Evolutionary conservation across 768 basidiomycete genomes (phyloP).

Genomic region (Lactifluus piperatus): DNA sequence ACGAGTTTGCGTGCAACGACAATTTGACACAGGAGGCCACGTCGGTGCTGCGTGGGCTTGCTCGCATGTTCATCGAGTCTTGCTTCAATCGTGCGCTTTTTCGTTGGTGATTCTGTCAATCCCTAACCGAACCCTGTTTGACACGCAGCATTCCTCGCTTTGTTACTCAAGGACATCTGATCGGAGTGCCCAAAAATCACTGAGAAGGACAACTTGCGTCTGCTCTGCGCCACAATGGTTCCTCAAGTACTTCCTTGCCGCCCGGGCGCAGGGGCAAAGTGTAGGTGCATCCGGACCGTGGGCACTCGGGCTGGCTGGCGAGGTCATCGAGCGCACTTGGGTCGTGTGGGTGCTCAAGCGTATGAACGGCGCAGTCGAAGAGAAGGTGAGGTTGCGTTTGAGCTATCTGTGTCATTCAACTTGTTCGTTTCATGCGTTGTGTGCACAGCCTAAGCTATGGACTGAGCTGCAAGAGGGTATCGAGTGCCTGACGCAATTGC

Average conservation of each 20-base stretch:
- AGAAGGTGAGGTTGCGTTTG: conserved; percentile 53
- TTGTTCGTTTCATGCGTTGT: not conserved
- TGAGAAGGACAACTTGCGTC: conserved; percentile 89
- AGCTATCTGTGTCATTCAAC: not conserved
- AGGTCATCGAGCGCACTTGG: conserved; percentile 79
- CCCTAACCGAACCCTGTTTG: not conserved
- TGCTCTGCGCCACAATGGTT: conserved; percentile 85
- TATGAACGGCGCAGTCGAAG: conserved; percentile 84
- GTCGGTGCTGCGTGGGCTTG: conserved; percentile 56
- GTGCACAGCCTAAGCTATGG: conserved; percentile 79
- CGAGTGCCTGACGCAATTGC: conserved; percentile 87
- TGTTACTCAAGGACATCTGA: conserved; percentile 85
- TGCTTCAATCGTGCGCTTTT: conserved; percentile 78
- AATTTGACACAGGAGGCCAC: conserved; percentile 59
- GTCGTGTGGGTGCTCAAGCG: conserved; percentile 86
- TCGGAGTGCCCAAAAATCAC: conserved; percentile 86
- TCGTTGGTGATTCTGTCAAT: not conserved
- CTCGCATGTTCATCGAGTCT: conserved; percentile 63
- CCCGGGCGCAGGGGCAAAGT: conserved; percentile 35
- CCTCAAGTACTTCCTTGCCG: conserved; percentile 75
- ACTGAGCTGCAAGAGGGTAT: conserved; percentile 90
- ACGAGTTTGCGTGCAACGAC: conserved; percentile 62
- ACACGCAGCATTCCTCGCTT: conserved; percentile 71
- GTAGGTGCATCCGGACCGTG: conserved; percentile 38
- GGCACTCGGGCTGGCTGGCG: conserved; percentile 68